phyloP scores from a whole-genome alignment of 108 stramenopile species.

The Fragilaria radians region DNA sequence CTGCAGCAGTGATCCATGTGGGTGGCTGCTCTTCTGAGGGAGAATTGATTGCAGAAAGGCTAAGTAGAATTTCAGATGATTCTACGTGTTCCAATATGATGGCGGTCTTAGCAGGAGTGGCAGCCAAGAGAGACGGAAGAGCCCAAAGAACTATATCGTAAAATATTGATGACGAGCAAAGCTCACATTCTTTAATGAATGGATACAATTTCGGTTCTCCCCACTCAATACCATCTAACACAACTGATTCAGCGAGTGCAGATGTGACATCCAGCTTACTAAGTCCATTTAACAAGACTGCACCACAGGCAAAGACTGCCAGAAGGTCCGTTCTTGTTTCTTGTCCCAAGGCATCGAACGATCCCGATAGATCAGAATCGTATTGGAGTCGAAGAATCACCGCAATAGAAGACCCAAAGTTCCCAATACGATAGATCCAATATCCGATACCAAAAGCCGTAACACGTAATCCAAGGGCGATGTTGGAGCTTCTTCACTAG shows the following conservation, averaged over 20 bases:
- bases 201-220: constrained; percentile 8
- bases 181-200: no score
- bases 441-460: constrained; percentile 45
- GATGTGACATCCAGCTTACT: constrained; percentile 69
- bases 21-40: background rate
- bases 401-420: constrained; percentile 43
- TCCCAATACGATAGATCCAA: constrained; percentile 59
- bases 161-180: no score
- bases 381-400: constrained; percentile 44
- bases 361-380: constrained; percentile 15
- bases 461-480: constrained; percentile 29
- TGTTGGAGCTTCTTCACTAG: background rate
- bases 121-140: constrained; percentile 44
- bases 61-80: constrained; percentile 1
- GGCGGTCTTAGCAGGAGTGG: constrained; percentile 66
- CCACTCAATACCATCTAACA: constrained; percentile 45
- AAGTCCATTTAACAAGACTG: constrained; percentile 76
- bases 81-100: constrained; percentile 31
- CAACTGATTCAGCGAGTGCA: constrained; percentile 57
- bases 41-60: no score
- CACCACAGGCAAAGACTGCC: constrained; percentile 71
- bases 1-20: constrained; percentile 43
- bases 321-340: constrained; percentile 55
- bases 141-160: no score
- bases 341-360: constrained; percentile 25